phyloP scores from a whole-genome alignment of 768 basidiomycete genomes.

The Hypholoma fasciculare region DNA sequence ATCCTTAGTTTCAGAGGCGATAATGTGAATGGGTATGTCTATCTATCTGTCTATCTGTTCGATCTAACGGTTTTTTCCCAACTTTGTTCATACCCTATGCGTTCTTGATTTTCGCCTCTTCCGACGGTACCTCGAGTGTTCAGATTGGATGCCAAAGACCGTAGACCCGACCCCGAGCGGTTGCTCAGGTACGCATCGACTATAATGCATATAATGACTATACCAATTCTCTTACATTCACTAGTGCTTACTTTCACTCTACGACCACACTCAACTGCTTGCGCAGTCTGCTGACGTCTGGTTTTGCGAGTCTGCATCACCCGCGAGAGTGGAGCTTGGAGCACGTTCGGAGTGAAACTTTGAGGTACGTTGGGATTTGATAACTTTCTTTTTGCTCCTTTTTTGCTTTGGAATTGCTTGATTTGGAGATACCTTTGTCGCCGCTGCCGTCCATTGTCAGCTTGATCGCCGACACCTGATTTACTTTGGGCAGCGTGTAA shows the following conservation, averaged over 20 bases:
- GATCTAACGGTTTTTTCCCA: neutral
- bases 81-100: neutral
- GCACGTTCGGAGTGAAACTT: slow-evolving; percentile 55
- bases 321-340: slow-evolving; percentile 90
- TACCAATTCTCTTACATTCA: neutral
- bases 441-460: neutral
- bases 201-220: neutral
- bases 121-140: too few relatives aligned
- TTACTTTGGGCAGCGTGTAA: neutral
- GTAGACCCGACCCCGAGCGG: slow-evolving; percentile 88
- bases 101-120: neutral
- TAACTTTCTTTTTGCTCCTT: neutral
- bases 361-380: slow-evolving; percentile 12
- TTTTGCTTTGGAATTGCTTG: neutral
- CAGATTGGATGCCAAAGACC: slow-evolving; percentile 72
- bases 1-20: slow-evolving; percentile 95
- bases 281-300: slow-evolving; percentile 84
- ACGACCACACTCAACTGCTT: slow-evolving; percentile 92
- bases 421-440: neutral
- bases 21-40: slow-evolving; percentile 85
- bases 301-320: slow-evolving; percentile 91
- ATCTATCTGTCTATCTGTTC: neutral
- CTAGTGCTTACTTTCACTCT: slow-evolving; percentile 95
- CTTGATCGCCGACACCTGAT: neutral
- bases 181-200: slow-evolving; percentile 63